Percentiles rank a stretch among this genome's conserved stretches.
Evolutionary conservation across 108 stramenopile genomes (phyloP).

Genomic region (Chaetoceros muelleri): DNA sequence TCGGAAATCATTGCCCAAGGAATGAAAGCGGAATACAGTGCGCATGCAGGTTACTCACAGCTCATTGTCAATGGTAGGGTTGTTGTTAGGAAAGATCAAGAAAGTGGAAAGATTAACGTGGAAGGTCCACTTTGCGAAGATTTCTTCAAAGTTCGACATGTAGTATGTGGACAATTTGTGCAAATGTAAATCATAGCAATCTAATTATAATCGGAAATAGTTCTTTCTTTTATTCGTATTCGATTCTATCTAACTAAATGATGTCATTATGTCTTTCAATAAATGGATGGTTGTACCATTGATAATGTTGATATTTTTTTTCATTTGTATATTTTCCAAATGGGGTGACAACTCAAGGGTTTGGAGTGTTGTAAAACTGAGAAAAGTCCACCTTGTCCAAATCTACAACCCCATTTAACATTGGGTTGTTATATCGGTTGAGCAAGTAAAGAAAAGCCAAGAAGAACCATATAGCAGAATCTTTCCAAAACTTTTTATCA

Average conservation of each 20-base stretch:
- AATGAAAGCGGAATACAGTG: constrained; percentile 84
- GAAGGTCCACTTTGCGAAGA: constrained; percentile 87
- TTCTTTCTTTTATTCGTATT: too few species aligned
- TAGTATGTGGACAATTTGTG: constrained; percentile 68
- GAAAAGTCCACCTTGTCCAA: background rate
- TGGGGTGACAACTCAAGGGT: too few species aligned
- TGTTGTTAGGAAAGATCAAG: constrained; percentile 61
- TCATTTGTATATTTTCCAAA: too few species aligned
- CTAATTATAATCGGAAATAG: too few species aligned
- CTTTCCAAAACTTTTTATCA: constrained; percentile 40
- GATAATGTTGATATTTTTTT: too few species aligned
- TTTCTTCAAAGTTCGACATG: constrained; percentile 59
- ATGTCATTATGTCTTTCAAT: too few species aligned
- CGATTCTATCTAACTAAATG: too few species aligned
- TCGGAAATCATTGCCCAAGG: constrained; percentile 72
- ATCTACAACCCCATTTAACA: background rate
- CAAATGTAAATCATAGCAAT: too few species aligned
- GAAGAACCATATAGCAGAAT: constrained; percentile 31
- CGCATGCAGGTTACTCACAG: constrained; percentile 59
- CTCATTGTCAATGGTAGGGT: constrained; percentile 72
- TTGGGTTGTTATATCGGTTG: background rate
- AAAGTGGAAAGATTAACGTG: constrained; percentile 57
- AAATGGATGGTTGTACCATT: too few species aligned
- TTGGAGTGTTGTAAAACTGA: too few species aligned
- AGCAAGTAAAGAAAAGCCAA: constrained; percentile 31